Evolutionary conservation across 2,329 filamentous ascomycete species (phyloP).

Genomic region (Botrytis medusae): DNA sequence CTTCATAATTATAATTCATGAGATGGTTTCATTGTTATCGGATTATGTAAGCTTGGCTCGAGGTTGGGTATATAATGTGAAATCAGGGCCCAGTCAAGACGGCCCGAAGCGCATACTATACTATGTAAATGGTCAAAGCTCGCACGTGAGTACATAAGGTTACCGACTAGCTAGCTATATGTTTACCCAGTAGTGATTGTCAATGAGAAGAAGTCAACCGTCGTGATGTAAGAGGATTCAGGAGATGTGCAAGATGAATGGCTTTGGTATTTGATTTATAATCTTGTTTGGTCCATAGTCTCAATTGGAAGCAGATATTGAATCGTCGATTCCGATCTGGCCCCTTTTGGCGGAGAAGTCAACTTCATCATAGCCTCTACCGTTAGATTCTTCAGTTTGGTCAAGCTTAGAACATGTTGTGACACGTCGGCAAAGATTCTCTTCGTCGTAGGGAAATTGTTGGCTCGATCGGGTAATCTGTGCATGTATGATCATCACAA

Average conservation of each 20-base stretch:
- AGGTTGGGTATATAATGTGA: not conserved
- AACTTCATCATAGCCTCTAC: not conserved
- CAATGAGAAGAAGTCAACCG: not conserved
- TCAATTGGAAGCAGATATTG: not conserved
- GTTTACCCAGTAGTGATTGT: not conserved
- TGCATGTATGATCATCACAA: not conserved
- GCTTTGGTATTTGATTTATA: not conserved
- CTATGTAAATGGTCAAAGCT: not conserved
- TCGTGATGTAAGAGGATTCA: not conserved
- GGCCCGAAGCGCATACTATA: not conserved
- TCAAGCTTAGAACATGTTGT: not conserved
- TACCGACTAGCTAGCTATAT: too few relatives aligned
- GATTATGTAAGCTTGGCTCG: slow-evolving; percentile 4
- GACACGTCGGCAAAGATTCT: not conserved
- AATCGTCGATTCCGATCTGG: not conserved
- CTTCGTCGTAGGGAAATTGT: not conserved
- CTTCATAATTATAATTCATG: not conserved
- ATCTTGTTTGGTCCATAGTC: not conserved
- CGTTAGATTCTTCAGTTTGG: not conserved
- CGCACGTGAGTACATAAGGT: not conserved
- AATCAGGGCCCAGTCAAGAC: slow-evolving; percentile 1
- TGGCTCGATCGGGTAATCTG: not conserved
- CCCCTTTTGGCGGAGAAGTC: not conserved
- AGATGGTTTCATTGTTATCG: not conserved
- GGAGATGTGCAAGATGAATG: not conserved